phyloP scores from a whole-genome alignment of 768 basidiomycete genomes.

The Lentinula raphanica region DNA sequence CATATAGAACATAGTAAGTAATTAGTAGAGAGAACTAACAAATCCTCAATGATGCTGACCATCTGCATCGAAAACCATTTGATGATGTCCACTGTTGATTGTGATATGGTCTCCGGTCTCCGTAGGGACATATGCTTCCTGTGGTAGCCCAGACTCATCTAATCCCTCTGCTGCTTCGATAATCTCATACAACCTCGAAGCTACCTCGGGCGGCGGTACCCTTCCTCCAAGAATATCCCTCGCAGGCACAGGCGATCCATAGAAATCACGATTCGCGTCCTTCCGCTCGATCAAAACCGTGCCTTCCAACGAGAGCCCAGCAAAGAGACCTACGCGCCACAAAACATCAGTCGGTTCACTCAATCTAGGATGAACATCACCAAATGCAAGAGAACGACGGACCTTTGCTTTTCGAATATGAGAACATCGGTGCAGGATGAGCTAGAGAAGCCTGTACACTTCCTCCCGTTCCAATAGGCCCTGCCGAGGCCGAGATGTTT shows the following conservation, averaged over 20 bases:
- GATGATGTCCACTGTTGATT: slow-evolving; percentile 34
- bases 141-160: slow-evolving; percentile 79
- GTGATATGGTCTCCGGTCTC: slow-evolving; percentile 54
- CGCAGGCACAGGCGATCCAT: slow-evolving; percentile 86
- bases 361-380: slow-evolving; percentile 4
- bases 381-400: slow-evolving; percentile 15
- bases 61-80: slow-evolving; percentile 81
- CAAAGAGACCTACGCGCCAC: slow-evolving; percentile 72
- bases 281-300: slow-evolving; percentile 92
- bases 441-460: slow-evolving; percentile 83
- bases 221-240: slow-evolving; percentile 88
- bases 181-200: slow-evolving; percentile 87
- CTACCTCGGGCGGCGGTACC: slow-evolving; percentile 97
- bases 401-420: slow-evolving; percentile 95
- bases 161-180: slow-evolving; percentile 95
- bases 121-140: slow-evolving; percentile 73
- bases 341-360: background rate
- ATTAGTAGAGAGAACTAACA: no score
- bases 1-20: no score
- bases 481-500: slow-evolving; percentile 77
- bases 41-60: slow-evolving; percentile 22
- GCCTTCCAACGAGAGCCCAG: slow-evolving; percentile 91
- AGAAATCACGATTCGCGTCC: slow-evolving; percentile 95
- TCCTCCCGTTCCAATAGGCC: slow-evolving; percentile 92
- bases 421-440: slow-evolving; percentile 96